Percentiles rank a stretch among this genome's conserved stretches.
Evolutionary conservation across 208 protist species (phyloP).

Genomic region (Acanthamoeba triangularis): DNA sequence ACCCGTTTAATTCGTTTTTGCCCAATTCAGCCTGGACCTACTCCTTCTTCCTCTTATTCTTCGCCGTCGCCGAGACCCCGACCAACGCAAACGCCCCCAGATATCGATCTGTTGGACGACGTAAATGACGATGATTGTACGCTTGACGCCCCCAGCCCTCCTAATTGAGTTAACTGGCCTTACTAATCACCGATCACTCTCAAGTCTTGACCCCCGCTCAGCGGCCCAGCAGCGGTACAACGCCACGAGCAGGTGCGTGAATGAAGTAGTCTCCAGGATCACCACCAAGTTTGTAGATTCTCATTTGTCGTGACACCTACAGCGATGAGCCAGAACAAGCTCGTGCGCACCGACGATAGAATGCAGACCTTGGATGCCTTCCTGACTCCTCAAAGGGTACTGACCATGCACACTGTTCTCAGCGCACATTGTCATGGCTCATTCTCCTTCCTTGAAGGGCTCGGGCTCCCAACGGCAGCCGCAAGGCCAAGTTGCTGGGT

Average conservation of each 20-base stretch:
- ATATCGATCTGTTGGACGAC: conserved; percentile 15
- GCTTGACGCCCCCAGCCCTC: neutral
- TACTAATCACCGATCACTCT: neutral
- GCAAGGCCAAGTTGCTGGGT: neutral
- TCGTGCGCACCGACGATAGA: conserved; percentile 75
- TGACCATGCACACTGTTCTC: neutral
- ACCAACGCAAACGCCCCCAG: neutral
- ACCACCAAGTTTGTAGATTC: no score
- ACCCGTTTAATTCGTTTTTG: neutral
- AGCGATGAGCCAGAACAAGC: conserved; percentile 68
- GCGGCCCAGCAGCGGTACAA: neutral
- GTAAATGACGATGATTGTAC: conserved; percentile 4
- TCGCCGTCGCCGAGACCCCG: conserved; percentile 3
- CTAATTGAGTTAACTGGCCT: neutral
- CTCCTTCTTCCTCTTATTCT: neutral
- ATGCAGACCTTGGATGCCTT: conserved; percentile 80
- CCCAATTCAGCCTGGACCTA: neutral
- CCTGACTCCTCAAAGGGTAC: conserved; percentile 35
- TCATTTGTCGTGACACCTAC: neutral
- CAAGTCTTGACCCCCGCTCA: neutral
- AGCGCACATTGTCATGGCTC: neutral
- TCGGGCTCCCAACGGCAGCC: neutral
- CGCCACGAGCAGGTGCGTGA: neutral
- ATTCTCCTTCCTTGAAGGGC: neutral
- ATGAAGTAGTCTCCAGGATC: no score